Base-by-base conservation (phyloP, 371 early-diverging fungal species). In the Apophysomyces sp. region DNA sequence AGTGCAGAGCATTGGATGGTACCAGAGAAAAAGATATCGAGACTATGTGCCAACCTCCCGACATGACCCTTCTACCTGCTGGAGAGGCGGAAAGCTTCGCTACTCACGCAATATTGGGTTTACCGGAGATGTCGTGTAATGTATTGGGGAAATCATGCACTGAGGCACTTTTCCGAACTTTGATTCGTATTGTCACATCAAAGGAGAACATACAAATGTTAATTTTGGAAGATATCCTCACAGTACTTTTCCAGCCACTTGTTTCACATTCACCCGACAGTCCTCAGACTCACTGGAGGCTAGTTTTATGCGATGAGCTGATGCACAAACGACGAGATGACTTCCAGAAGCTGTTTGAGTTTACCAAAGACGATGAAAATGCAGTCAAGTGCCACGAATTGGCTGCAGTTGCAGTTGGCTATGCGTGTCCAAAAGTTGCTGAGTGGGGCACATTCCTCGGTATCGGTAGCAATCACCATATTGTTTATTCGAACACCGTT, bases 301-400 rank as follows among this genome's bases (percentile, higher is more conserved):
- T 32, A 6, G 13, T n/a, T 12, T 37, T 75, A 4, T 61, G 66
- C n/a, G 26, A 34, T 12, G 55, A 53, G 11, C 37, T 75, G 24
- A 58, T 54, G 28, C 18, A 64, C 9, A 59, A 65, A 36, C 62
- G 57, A 9, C 30, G 67, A 7, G n/a, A 27, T 0, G 69, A 73
- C 11, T 68, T 67, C 11, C 16, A 32, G 34, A 61, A 52, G 3
- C 40, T 76, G 1, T 71, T 67, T 27, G 41, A 44, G 8, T 76
- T 73, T 26, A 69, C 76, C 1, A 56, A 61, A 12, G 52, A 49
- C 26, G 68, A 76, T n/a, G 27, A 66, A 28, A 61, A 55, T 52
- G 71, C 77, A 0, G 62, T 68, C 7, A 65, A 65, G 28, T 56
- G 73, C 2, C 66, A 73, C 31, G 77, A 73, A 41, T 41, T 73